Conservation (phyloP, 495 filamentous ascomycete species). For the Penicillium cosmopolitanum region DNA sequence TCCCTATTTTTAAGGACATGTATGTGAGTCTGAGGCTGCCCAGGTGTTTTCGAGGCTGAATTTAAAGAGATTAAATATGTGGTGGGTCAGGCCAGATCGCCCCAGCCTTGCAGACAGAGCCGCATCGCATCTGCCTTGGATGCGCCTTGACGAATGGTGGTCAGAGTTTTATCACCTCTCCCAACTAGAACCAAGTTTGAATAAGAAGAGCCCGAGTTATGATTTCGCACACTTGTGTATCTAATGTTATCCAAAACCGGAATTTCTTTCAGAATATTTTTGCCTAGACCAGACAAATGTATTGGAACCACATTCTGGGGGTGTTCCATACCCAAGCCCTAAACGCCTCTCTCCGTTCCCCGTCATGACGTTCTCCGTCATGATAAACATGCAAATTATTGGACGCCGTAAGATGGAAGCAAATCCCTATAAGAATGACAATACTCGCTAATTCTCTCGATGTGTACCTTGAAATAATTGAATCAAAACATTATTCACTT, state of each 20-base stretch:
- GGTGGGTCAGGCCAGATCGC: too few species aligned
- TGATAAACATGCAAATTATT: constrained; percentile 9
- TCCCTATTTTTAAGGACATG: too few species aligned
- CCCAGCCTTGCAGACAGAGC: too few species aligned
- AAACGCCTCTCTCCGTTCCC: constrained; percentile 13
- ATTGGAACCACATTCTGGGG: neutral
- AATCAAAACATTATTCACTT: constrained; percentile 12
- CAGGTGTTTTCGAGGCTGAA: too few species aligned
- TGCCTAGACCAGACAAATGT: neutral
- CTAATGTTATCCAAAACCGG: neutral
- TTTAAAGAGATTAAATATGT: too few species aligned
- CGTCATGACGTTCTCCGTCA: neutral
- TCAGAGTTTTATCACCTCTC: neutral
- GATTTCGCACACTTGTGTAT: neutral
- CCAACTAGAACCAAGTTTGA: too few species aligned
- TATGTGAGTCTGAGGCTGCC: too few species aligned
- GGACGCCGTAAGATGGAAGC: constrained; percentile 5
- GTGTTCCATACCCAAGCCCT: neutral
- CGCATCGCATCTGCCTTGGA: too few species aligned
- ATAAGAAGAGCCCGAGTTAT: too few species aligned
- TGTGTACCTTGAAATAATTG: constrained; percentile 5
- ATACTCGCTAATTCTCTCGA: constrained; percentile 21
- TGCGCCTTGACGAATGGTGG: neutral
- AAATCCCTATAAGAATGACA: constrained; percentile 8
- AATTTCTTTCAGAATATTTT: neutral